A percentile compares a stretch with the other conserved stretches of the same genome.
These are phyloP conservation scores for Globisporangium megalacanthum DNA, from an alignment of 352 stramenopile species.

Conservation along the genomic window DNA sequence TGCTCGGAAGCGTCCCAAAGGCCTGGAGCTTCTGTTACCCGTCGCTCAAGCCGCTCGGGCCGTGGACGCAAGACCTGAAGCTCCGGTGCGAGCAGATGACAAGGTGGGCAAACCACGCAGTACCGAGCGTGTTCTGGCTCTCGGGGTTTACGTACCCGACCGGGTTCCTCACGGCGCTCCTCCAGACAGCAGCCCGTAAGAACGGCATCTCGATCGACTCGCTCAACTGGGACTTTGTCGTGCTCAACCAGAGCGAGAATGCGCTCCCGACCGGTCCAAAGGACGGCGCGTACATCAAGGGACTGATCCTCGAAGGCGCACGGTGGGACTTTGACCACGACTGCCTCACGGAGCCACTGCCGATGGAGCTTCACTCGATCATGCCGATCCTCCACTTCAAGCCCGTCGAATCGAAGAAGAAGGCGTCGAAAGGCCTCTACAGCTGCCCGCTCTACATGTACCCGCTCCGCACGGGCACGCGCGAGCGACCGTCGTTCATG, in stretches of 20 bases:
- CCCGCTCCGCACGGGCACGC: constrained; percentile 92
- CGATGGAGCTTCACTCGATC: constrained; percentile 88
- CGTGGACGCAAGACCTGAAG: constrained; percentile 92
- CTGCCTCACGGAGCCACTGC: constrained; percentile 84
- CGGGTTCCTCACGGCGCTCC: constrained; percentile 93
- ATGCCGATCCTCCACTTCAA: constrained; percentile 96
- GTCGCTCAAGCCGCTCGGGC: constrained; percentile 90
- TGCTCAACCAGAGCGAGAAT: constrained; percentile 87
- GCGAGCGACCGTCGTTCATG: constrained; percentile 94
- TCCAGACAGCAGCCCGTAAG: constrained; percentile 93
- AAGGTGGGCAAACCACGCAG: constrained; percentile 78
- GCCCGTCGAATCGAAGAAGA: constrained; percentile 94
- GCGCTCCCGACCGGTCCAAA: constrained; percentile 78
- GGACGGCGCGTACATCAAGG: constrained; percentile 90
- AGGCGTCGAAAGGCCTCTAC: constrained; percentile 90
- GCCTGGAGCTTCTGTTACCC: constrained; percentile 94
- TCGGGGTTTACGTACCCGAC: constrained; percentile 96
- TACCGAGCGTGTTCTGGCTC: constrained; percentile 93
- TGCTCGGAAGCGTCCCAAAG: constrained; percentile 84
- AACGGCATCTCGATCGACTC: constrained; percentile 95
- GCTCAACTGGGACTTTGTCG: constrained; percentile 93
- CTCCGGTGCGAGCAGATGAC: constrained; percentile 87
- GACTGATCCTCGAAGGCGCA: constrained; percentile 90
- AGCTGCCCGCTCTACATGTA: constrained; percentile 96
- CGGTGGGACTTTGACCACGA: constrained; percentile 91